Evolutionary conservation across 345 rosid species (phyloP), one percentile per base, ranked within the genome.

Genomic region (Brassica rapa): DNA sequence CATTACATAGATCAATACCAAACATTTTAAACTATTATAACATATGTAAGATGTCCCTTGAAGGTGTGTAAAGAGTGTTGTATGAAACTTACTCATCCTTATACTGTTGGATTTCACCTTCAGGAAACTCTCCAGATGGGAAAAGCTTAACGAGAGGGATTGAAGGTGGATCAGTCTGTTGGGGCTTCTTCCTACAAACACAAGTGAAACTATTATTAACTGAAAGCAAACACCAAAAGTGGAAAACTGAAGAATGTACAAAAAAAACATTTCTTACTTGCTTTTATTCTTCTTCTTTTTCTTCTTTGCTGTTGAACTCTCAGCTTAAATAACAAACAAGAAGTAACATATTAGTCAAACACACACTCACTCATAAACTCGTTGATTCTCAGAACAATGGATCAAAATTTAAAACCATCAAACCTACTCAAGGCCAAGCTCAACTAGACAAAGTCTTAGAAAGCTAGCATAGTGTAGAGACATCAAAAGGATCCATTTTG

Each of bases 21-120:
- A 12, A 65, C 1, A 29, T 49, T 24, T 60, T 23, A 49, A 43
- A 43, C 14, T 11, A 12, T 43, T 3, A 43, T 43, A 43, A 43
- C 51, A 43, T 43, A 43, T 3, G 51, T 43, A 43, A 43, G 15
- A 43, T 3, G 12, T 1, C 51, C 51, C 14, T 49, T 0, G 46
- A 66, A 61, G 29, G 7, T 49, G 19, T 49, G 24, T 32, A 25
- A 61, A 59, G 0, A 30, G 55, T 16, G 10, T 4, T 14, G 10
- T 3, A 53, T 25, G 23, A 7, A 60, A 87, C 98, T 91, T 81
- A 91, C 97, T 95, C 92, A 41, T 95, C 99, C 83, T 89, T 91
- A 81, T 90, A 91, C 41, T 93, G 94, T 61, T 95, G 97, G 78
- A 91, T 89, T 95, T 95, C 98, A 81, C 99, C 99, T 86, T 91